Base-by-base conservation (phyloP, 2,329 filamentous ascomycete genomes). In the Dactylellina haptotyla region DNA sequence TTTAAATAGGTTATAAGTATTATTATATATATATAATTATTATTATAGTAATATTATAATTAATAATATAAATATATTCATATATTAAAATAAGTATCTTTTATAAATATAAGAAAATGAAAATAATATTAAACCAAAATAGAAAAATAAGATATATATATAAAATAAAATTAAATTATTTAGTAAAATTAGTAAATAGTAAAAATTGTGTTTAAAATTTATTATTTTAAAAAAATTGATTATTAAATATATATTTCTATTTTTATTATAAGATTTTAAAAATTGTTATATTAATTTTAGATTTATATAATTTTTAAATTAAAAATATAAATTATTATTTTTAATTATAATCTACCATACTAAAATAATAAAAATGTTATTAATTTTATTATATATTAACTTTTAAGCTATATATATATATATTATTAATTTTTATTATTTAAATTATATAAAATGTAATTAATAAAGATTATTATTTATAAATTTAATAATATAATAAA, bases 41-140 rank as follows among this genome's bases (percentile, higher is more conserved):
- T 30, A 18, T 4, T 28, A 53, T 14, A 30, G 32, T 6, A 37
- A 54, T 34, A 20, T 4, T 54, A 18, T 9, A 48, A n/a, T n/a
- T n/a, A n/a, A n/a, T n/a, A n/a, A n/a, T n/a, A 48, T 23, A 48
- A 48, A 10, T 9, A 43, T 43, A 43, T 10, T 43, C 16, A 48
- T 25, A 10, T 10, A 43, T 10, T 10, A 4, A 10, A 10, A 10
- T 43, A 9, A 43, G 4, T 10, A 10, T 10, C 4, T 9, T 10
- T 9, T 43, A 43, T 43, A 43, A 43, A 37, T 54, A 54, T 28
- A 53, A 53, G 16, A 53, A 53, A 14, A 32, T 30, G 20, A 54
- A 34, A 37, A 3, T 54, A 20, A 20, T 54, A 5, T 37, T 30
- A 54, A 37, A 34, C 20, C 37, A 18, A 54, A 34, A 18, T 18